Conservation (phyloP, 2,329 filamentous ascomycete species). For the Paraconiothyrium sp. region DNA sequence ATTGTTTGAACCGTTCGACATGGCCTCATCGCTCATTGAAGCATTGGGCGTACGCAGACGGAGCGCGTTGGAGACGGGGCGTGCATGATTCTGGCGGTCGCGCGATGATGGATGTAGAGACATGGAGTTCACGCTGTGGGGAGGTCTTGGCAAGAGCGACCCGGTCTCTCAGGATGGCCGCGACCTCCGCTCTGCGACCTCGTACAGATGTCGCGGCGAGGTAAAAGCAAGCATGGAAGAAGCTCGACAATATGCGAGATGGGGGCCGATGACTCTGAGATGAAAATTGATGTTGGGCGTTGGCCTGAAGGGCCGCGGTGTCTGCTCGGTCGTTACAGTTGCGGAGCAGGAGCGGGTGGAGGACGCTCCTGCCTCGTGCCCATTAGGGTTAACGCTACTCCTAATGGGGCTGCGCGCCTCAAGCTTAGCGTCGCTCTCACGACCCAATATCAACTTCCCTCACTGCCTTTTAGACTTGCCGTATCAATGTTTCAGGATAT, state of each 20-base stretch:
- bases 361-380: slow-evolving; percentile 19
- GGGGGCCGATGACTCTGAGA: slow-evolving; percentile 43
- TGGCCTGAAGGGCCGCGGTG: slow-evolving; percentile 48
- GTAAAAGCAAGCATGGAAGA: slow-evolving; percentile 52
- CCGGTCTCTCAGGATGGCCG: slow-evolving; percentile 8
- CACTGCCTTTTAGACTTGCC: too few species aligned
- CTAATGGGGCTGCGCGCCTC: slow-evolving; percentile 10
- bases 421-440: slow-evolving; percentile 1
- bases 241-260: slow-evolving; percentile 40
- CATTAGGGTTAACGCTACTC: slow-evolving; percentile 21
- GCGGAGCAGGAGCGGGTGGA: slow-evolving; percentile 24
- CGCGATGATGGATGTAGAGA: slow-evolving; percentile 50
- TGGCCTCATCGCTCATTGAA: slow-evolving; percentile 55
- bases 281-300: slow-evolving; percentile 42
- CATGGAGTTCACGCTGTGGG: slow-evolving; percentile 45
- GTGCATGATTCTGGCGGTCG: slow-evolving; percentile 55
- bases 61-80: slow-evolving; percentile 48
- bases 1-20: slow-evolving; percentile 50
- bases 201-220: slow-evolving; percentile 52
- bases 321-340: slow-evolving; percentile 29
- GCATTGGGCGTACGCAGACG: slow-evolving; percentile 54
- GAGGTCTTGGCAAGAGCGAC: slow-evolving; percentile 29
- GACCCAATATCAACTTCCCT: slow-evolving; percentile 17
- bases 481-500: neutral
- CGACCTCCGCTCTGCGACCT: slow-evolving; percentile 43